Conservation (phyloP, 768 basidiomycete species). For the Boletus speciosus region DNA sequence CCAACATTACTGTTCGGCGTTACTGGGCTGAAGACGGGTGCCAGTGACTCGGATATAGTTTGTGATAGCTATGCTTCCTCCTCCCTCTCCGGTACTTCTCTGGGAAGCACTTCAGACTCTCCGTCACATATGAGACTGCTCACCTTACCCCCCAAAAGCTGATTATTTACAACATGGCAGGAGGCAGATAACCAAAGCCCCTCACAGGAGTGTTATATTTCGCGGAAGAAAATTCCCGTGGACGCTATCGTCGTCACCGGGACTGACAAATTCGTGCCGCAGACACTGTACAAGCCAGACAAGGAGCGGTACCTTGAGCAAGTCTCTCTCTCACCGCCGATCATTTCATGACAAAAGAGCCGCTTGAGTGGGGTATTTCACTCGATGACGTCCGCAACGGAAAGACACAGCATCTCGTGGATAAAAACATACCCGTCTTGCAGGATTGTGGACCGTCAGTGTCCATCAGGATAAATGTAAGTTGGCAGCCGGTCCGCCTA, state of each 20-base stretch:
- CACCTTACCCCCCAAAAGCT: not conserved
- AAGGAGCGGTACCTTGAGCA: slow-evolving; percentile 70
- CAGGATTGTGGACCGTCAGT: slow-evolving; percentile 67
- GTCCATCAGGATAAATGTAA: slow-evolving; percentile 67
- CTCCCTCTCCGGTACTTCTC: not conserved
- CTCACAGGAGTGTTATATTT: slow-evolving; percentile 15
- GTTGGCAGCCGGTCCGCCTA: slow-evolving; percentile 39
- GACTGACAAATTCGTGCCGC: slow-evolving; percentile 53
- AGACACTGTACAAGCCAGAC: slow-evolving; percentile 68
- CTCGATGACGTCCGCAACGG: slow-evolving; percentile 58
- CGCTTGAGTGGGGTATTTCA: slow-evolving; percentile 56
- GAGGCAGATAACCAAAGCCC: slow-evolving; percentile 1
- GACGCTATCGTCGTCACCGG: slow-evolving; percentile 24
- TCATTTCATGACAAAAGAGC: slow-evolving; percentile 52
- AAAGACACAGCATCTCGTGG: slow-evolving; percentile 48
- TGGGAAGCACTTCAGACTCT: not conserved
- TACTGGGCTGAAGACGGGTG: not conserved
- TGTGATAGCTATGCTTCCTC: not conserved
- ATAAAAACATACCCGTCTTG: slow-evolving; percentile 59
- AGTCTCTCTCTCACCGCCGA: slow-evolving; percentile 54
- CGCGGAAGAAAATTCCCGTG: slow-evolving; percentile 9
- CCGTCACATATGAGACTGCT: slow-evolving; percentile 1
- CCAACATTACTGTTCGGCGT: not conserved
- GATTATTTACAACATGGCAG: slow-evolving; percentile 1
- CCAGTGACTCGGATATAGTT: slow-evolving; percentile 3